phyloP scores from a whole-genome alignment of 2,329 filamentous ascomycete species.

The Annulohypoxylon truncatum region DNA sequence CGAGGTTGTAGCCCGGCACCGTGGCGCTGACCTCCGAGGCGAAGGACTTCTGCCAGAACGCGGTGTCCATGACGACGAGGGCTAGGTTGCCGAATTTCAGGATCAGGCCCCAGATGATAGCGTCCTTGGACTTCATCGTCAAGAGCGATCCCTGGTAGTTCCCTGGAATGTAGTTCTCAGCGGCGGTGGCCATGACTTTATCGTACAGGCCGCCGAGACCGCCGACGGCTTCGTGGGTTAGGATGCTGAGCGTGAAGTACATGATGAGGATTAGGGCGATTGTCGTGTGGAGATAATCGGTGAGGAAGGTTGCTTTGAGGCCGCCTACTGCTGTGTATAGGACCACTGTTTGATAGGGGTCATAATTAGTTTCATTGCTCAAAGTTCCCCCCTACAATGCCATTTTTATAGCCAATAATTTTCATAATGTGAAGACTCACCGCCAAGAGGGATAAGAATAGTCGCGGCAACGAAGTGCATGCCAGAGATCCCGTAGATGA shows the following conservation, averaged over 20 bases:
- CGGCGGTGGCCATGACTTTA: conserved; percentile 57
- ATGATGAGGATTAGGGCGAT: conserved; percentile 61
- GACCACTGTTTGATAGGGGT: conserved; percentile 50
- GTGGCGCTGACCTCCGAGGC: conserved; percentile 60
- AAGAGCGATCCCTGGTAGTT: conserved; percentile 61
- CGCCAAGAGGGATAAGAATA: conserved; percentile 59
- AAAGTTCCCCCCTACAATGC: too few species aligned
- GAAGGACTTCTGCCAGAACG: conserved; percentile 65
- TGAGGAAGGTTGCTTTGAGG: conserved; percentile 61
- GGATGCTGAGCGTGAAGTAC: conserved; percentile 59
- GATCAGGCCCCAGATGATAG: conserved; percentile 58
- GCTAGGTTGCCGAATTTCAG: conserved; percentile 62
- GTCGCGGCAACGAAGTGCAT: conserved; percentile 61
- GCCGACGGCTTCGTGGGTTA: conserved; percentile 57
- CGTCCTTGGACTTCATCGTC: conserved; percentile 60
- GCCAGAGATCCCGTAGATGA: conserved; percentile 60
- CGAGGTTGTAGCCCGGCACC: conserved; percentile 60
- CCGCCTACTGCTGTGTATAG: conserved; percentile 61
- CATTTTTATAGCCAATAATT: too few species aligned
- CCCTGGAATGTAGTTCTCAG: conserved; percentile 56
- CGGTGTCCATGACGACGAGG: conserved; percentile 63
- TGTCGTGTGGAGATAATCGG: conserved; percentile 61
- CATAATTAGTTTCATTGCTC: not conserved
- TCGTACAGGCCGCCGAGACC: conserved; percentile 59
- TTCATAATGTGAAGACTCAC: conserved; percentile 32